Evolutionary conservation across 768 basidiomycete genomes (phyloP), one percentile per base, ranked within the genome.

Genomic region (Termitomyces sp.): DNA sequence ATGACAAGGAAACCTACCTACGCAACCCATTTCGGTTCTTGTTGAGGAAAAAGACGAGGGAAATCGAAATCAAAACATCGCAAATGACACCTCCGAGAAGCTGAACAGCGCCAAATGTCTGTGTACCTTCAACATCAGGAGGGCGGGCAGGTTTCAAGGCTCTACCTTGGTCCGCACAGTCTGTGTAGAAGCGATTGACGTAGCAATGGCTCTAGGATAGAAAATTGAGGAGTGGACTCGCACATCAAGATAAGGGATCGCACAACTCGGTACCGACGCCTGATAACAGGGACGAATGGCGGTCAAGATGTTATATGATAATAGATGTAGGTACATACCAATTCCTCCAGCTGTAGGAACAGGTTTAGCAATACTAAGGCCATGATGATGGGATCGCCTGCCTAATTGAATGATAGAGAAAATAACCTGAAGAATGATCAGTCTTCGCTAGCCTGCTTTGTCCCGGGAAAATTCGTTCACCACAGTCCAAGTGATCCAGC

Each of bases 1-100:
- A 30, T 7, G 30, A 30, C 30, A 30, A n/a, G n/a, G n/a, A n/a
- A 30, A 20, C 10, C 10, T 40, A 55, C 55, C 55, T 36, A 3
- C 46, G 44, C 14, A 55, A 6, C 14, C 55, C 55, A 27, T 55
- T 55, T 24, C 55, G 44, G 30, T 55, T 55, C 45, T 48, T 55
- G 26, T 55, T 55, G 24, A 55, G 46, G 16, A 27, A 55, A 18
- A 55, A 55, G 5, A 55, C 55, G 4, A 55, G 44, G n/a, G 44
- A 16, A n/a, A 27, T 18, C n/a, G 55, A 55, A 22, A 55, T 55
- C 26, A 48, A 27, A 33, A 55, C 36, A 26, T 55, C 55, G 27
- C 55, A 55, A n/a, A 55, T 55, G 6, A 55, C 55, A 22, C 55
- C 47, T 5, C 34, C 55, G n/a, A 55, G 44, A 5, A 55, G 55